phyloP scores from a whole-genome alignment of 106 monocot genomes.

The Acorus calamus region DNA sequence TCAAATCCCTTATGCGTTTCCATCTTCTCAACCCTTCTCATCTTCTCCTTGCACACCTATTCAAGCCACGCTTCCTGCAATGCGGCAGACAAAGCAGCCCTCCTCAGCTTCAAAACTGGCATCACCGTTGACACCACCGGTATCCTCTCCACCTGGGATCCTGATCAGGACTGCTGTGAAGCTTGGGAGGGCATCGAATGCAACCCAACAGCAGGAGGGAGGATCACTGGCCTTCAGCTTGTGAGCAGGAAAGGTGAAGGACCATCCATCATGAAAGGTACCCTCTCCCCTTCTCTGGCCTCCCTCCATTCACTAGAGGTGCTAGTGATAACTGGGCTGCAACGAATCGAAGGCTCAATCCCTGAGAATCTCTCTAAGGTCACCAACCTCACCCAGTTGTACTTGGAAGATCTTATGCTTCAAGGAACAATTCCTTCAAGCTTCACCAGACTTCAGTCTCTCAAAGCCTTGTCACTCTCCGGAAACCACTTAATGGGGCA shows the following conservation, averaged over 20 bases:
- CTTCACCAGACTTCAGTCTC: constrained; percentile 24
- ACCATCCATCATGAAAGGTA: constrained; percentile 46
- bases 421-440: constrained; percentile 44
- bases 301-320: constrained; percentile 39
- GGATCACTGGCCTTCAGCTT: constrained; percentile 44
- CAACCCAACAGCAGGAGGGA: constrained; percentile 38
- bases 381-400: constrained; percentile 55
- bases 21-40: neutral
- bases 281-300: constrained; percentile 51
- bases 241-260: constrained; percentile 14
- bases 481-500: constrained; percentile 47
- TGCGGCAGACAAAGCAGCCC: constrained; percentile 46
- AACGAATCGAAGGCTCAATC: constrained; percentile 47
- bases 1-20: constrained; percentile 1
- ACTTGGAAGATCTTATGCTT: constrained; percentile 57
- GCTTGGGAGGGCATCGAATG: constrained; percentile 76
- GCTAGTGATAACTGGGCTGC: constrained; percentile 61
- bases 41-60: neutral
- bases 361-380: constrained; percentile 44
- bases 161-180: constrained; percentile 37
- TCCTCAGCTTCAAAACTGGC: constrained; percentile 62
- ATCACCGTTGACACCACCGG: constrained; percentile 60
- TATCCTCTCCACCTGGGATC: constrained; percentile 53
- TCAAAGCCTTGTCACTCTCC: constrained; percentile 41
- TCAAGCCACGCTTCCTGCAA: constrained; percentile 22